Conservation (phyloP, 2,329 filamentous ascomycete genomes). For the Colletotrichum godetiae region DNA sequence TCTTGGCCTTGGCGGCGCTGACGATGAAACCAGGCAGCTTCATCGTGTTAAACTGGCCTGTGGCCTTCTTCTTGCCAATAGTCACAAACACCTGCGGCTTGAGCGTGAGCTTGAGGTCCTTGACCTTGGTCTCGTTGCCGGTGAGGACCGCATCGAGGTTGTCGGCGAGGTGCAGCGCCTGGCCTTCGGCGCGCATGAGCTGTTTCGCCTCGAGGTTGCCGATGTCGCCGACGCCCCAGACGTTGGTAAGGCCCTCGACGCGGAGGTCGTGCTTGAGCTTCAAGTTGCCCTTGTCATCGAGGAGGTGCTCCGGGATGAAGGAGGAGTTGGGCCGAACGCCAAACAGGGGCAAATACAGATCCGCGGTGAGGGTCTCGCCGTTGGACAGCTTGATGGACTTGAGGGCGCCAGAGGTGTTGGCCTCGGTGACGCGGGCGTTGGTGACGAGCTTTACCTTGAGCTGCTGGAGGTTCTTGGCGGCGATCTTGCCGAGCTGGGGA, state of each 20-base stretch:
- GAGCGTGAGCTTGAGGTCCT: slow-evolving; percentile 32
- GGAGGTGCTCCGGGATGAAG: slow-evolving; percentile 40
- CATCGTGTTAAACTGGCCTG: slow-evolving; percentile 34
- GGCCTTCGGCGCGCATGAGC: slow-evolving; percentile 44
- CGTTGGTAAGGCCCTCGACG: slow-evolving; percentile 37
- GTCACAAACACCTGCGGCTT: slow-evolving; percentile 35
- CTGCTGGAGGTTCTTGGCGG: slow-evolving; percentile 52
- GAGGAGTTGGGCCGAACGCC: slow-evolving; percentile 43
- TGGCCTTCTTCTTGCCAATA: slow-evolving; percentile 34
- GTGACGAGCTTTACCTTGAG: slow-evolving; percentile 56
- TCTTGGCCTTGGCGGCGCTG: slow-evolving; percentile 35
- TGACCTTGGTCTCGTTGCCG: slow-evolving; percentile 27
- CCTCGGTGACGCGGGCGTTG: slow-evolving; percentile 50
- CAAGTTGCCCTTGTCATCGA: slow-evolving; percentile 40
- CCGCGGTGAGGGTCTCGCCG: slow-evolving; percentile 41
- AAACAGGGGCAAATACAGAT: slow-evolving; percentile 45
- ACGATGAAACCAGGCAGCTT: slow-evolving; percentile 36
- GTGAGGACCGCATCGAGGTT: slow-evolving; percentile 45
- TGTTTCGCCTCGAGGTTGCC: slow-evolving; percentile 38
- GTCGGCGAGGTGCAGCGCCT: slow-evolving; percentile 47
- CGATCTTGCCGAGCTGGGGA: slow-evolving; percentile 50
- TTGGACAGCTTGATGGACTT: slow-evolving; percentile 49
- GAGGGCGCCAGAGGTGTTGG: slow-evolving; percentile 38
- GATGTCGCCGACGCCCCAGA: slow-evolving; percentile 45
- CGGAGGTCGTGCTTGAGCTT: slow-evolving; percentile 40